Base-by-base conservation (phyloP, 805 yeast species). In the Candida hungchunana region DNA sequence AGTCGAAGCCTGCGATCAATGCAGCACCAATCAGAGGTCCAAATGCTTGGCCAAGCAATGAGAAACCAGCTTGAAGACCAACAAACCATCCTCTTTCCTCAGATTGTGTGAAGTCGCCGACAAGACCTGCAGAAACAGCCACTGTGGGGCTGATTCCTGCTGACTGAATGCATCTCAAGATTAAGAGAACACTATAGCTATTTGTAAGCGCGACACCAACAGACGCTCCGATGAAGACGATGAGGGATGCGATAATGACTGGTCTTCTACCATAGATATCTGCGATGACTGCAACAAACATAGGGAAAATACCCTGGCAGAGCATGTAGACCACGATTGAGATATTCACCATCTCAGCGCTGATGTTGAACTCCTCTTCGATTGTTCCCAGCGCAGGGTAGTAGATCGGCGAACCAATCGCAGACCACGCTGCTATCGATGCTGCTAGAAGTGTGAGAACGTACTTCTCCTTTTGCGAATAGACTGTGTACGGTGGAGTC, bases 241-340 rank as follows among this genome's bases (percentile, higher is more conserved):
- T 11, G 18, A 82, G 55, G 24, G 87, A 78, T 4, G 61, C 34
- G 21, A 83, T 34, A 14, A 81, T 64, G 0, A 80, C 66, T 0
- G 93, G 88, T 32, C 95, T 61, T 49, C 95, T 70, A 0, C 96
- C 96, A 51, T 58, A 60, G 4, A 64, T 53, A 53, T 87, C 96
- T 0, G 90, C 82, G 16, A 84, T 48, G 4, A 77, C 67, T 0
- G 86, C 81, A 54, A 79, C 68, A 12, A 85, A 54, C 1, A 82
- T 69, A 0, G 96, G 96, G 0, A 83, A 60, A 0, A 84, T 39
- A 2, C 94, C 95, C 59, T 87, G 96, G 36, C 82, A 70, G 9
- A 84, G 55, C 34, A 83, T 69, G 49, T 86, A 87, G 0, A 84
- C 79, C 1, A 87, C 88, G 23, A 88, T 81, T 1, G 94, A 75